These are phyloP conservation scores for Penicillium arizonense DNA, from an alignment of 495 filamentous ascomycete genomes.

Conservation along the genomic window DNA sequence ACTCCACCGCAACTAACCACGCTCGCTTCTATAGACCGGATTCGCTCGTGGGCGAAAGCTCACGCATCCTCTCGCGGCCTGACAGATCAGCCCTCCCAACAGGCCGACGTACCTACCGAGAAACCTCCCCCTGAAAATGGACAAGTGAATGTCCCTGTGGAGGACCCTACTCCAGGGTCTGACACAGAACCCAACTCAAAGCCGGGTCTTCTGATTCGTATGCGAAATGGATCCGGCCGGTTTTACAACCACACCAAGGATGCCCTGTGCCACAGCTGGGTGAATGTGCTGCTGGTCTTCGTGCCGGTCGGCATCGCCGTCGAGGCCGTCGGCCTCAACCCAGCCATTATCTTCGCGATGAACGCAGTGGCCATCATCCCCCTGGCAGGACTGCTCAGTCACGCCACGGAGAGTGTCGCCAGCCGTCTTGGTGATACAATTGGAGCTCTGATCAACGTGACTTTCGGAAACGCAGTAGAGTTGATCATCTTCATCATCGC, in stretches of 20 bases:
- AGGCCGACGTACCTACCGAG: slow-evolving; percentile 11
- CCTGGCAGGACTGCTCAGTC: slow-evolving; percentile 72
- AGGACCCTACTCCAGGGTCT: slow-evolving; percentile 21
- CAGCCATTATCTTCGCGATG: slow-evolving; percentile 66
- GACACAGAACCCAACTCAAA: slow-evolving; percentile 22
- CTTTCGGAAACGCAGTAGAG: slow-evolving; percentile 88
- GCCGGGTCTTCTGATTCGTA: slow-evolving; percentile 28
- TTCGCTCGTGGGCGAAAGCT: slow-evolving; percentile 52
- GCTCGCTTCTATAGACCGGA: slow-evolving; percentile 32
- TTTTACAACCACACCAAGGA: slow-evolving; percentile 39
- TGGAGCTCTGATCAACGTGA: slow-evolving; percentile 80
- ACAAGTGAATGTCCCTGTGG: slow-evolving; percentile 33
- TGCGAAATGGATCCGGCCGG: slow-evolving; percentile 33
- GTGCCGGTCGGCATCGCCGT: slow-evolving; percentile 76
- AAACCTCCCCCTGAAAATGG: slow-evolving; percentile 23
- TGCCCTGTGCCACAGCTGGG: slow-evolving; percentile 58
- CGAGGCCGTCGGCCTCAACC: slow-evolving; percentile 47
- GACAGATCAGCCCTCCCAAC: slow-evolving; percentile 4
- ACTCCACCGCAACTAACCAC: slow-evolving; percentile 13
- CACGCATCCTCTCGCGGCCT: slow-evolving; percentile 34
- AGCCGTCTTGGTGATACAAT: slow-evolving; percentile 74
- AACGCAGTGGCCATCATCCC: slow-evolving; percentile 84
- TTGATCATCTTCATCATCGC: slow-evolving; percentile 71
- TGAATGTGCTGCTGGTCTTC: slow-evolving; percentile 77
- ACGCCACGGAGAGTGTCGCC: slow-evolving; percentile 82